Evolutionary conservation across 2,329 filamentous ascomycete species (phyloP).

Genomic region (Ascochyta pisi): DNA sequence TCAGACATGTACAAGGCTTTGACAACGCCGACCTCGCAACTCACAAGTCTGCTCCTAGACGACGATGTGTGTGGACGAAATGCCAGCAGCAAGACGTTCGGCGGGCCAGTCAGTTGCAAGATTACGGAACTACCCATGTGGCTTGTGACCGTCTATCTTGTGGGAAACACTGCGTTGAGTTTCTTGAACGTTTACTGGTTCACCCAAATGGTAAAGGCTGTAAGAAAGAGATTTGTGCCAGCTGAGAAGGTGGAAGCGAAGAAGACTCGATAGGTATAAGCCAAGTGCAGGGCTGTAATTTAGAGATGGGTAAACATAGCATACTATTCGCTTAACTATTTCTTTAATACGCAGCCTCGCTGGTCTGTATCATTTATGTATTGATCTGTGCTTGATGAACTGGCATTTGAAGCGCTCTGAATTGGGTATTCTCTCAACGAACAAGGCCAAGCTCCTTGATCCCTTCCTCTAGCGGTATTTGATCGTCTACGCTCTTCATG

Average conservation of each 20-base stretch:
- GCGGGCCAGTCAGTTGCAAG: conserved; percentile 28
- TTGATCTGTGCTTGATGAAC: not conserved
- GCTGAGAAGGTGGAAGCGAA: conserved; percentile 24
- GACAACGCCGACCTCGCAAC: conserved; percentile 25
- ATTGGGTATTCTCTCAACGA: conserved; percentile 12
- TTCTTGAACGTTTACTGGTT: conserved; percentile 84
- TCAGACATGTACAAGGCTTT: conserved; percentile 66
- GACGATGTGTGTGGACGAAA: conserved; percentile 57
- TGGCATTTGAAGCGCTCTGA: not conserved
- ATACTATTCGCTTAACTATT: too few relatives aligned
- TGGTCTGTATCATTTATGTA: not conserved
- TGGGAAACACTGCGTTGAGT: conserved; percentile 75
- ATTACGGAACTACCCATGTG: conserved; percentile 65
- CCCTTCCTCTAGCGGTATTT: conserved; percentile 40
- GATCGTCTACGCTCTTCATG: conserved; percentile 46
- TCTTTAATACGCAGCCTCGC: not conserved
- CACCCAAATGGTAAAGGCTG: conserved; percentile 81
- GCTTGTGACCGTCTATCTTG: conserved; percentile 72
- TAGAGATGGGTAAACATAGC: too few relatives aligned
- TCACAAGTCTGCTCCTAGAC: conserved; percentile 27
- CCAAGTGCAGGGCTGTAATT: too few relatives aligned
- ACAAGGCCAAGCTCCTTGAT: conserved; percentile 38
- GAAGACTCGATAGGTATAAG: conserved; percentile 8
- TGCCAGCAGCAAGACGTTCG: conserved; percentile 36
- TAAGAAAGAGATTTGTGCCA: conserved; percentile 74